Evolutionary conservation across 495 filamentous ascomycete species (phyloP), one percentile per base, ranked within the genome.

Genomic region (Penicillium odoratum): DNA sequence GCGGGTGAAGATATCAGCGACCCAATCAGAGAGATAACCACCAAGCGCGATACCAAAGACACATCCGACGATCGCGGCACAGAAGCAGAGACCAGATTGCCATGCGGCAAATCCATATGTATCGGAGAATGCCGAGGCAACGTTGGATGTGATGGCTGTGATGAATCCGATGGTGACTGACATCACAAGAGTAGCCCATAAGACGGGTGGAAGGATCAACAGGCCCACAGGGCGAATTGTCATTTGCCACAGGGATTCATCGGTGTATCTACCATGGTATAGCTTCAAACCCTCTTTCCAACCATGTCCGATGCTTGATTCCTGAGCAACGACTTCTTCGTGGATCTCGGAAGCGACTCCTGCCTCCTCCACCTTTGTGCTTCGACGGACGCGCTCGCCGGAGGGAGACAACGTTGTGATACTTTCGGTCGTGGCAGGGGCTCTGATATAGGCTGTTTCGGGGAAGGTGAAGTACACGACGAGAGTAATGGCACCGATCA

Each of bases 81-180:
- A 64, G 55, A 80, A 82, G 62, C 75, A 79, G 0, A 83, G 69
- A 2, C 80, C 81, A 1, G 75, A 72, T 51, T 83, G 76, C 67
- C 70, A 83, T 7, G 80, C 63, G 42, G 66, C 53, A 53, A 82
- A 81, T 18, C 63, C 61, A 58, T 84, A 84, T 4, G 74, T 63
- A 3, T 58, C 51, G 7, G 62, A 38, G 57, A 77, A 85, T 7
- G 81, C 81, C 0, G 74, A 58, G 0, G 76, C 74, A 8, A 80
- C 77, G 60, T 81, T 83, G 26, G 79, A 81, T 0, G 74, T 71
- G 10, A 85, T 72, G 21, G 80, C 80, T 0, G 83, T 78, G 13
- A 83, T 65, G 64, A 81, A 82, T 1, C 82, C 79, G 38, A 83
- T 78, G 2, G 79, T 83, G 7, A 77, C 77, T 10, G 79, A 69